A percentile compares a stretch with the other conserved stretches of the same genome.
These are phyloP conservation scores for Chaetoscypha palmicola DNA, from an alignment of 2,329 filamentous ascomycete species.

Conservation along the genomic window DNA sequence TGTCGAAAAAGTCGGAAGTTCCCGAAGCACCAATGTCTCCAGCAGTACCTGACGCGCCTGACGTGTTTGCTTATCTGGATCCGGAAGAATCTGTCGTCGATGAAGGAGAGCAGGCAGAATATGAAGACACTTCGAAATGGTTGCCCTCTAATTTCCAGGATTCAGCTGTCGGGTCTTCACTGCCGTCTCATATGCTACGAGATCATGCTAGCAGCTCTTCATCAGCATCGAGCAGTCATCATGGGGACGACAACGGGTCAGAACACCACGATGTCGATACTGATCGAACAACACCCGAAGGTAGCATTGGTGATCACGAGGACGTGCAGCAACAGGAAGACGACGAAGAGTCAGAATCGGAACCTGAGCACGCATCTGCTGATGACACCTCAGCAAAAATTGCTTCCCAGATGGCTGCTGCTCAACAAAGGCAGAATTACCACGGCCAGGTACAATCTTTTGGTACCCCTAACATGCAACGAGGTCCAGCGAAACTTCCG, in stretches of 20 bases:
- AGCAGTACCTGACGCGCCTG: slow-evolving; percentile 26
- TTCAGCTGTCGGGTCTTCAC: slow-evolving; percentile 6
- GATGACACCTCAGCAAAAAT: slow-evolving; percentile 26
- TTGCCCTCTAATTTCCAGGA: slow-evolving; percentile 2
- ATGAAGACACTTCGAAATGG: not conserved
- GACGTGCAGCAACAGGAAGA: slow-evolving; percentile 8
- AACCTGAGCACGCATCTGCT: slow-evolving; percentile 7
- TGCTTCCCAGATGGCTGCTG: slow-evolving; percentile 27
- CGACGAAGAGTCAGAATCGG: slow-evolving; percentile 1
- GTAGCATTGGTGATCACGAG: slow-evolving; percentile 30
- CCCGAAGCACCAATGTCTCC: slow-evolving; percentile 24
- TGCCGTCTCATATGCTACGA: slow-evolving; percentile 20
- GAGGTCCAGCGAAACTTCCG: slow-evolving; percentile 30
- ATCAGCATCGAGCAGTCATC: slow-evolving; percentile 25
- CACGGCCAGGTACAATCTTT: slow-evolving; percentile 22
- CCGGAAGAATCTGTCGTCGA: slow-evolving; percentile 9
- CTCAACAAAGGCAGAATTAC: slow-evolving; percentile 26
- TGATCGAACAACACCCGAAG: slow-evolving; percentile 39
- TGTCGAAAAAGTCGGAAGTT: slow-evolving; percentile 16
- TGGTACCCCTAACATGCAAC: slow-evolving; percentile 35
- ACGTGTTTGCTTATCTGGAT: slow-evolving; percentile 27
- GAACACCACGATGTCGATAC: slow-evolving; percentile 33
- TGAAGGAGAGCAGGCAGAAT: slow-evolving; percentile 6
- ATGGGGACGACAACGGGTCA: slow-evolving; percentile 33
- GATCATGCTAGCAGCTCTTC: slow-evolving; percentile 30